These are phyloP conservation scores for Penicillium goetzii DNA, from an alignment of 495 filamentous ascomycete genomes.

Conservation along the genomic window DNA sequence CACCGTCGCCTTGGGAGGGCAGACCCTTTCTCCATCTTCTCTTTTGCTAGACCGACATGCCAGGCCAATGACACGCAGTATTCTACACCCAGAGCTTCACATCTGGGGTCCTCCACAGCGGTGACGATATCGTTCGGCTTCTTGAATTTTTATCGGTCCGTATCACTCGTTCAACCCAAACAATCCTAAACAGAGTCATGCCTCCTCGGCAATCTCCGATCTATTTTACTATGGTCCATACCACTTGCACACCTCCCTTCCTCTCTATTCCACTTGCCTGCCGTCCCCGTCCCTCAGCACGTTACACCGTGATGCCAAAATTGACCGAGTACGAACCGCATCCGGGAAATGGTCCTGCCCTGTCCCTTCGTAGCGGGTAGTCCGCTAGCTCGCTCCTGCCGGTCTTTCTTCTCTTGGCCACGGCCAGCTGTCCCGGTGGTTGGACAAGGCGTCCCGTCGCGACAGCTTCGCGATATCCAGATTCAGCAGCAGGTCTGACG, in stretches of 20 bases:
- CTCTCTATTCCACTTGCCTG: not conserved
- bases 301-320: constrained; percentile 33
- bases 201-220: constrained; percentile 32
- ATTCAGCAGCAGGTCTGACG: constrained; percentile 8
- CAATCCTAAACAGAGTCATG: not conserved
- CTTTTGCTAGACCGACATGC: not conserved
- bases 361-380: constrained; percentile 8
- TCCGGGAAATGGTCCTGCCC: constrained; percentile 25
- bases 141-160: constrained; percentile 13
- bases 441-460: constrained; percentile 29
- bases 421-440: constrained; percentile 14
- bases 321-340: constrained; percentile 27
- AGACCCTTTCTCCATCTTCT: not conserved
- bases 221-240: constrained; percentile 6
- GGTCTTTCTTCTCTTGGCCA: not conserved
- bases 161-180: constrained; percentile 16
- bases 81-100: not conserved
- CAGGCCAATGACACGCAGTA: constrained; percentile 6
- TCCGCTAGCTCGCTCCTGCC: not conserved
- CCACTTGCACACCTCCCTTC: constrained; percentile 2
- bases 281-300: not conserved
- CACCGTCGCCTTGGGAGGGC: not conserved
- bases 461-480: constrained; percentile 10
- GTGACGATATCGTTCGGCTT: not conserved
- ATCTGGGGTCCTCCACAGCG: not conserved